phyloP scores from a whole-genome alignment of 2,329 filamentous ascomycete genomes.

The Chrysosporium keratinophilum region DNA sequence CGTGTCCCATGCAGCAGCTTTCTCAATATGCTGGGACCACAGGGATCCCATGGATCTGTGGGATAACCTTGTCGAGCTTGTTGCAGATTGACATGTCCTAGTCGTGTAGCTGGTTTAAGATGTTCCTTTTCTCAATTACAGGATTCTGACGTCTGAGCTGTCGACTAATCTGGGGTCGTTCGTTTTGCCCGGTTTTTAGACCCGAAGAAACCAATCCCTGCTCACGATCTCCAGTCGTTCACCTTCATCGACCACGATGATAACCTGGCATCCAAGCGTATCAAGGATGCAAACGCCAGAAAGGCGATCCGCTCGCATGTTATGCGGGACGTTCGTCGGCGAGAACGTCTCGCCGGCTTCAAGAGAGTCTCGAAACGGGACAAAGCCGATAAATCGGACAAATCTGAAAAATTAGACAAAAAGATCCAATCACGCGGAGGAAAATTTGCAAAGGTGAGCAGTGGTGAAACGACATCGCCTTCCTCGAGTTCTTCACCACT shows the following conservation, averaged over 20 bases:
- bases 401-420: neutral
- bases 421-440: neutral
- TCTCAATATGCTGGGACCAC: neutral
- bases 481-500: neutral
- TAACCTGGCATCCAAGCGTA: conserved; percentile 30
- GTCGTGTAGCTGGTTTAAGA: neutral
- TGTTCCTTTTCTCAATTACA: neutral
- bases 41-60: neutral
- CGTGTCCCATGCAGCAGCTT: neutral
- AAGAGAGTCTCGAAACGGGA: conserved; percentile 29
- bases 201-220: conserved; percentile 17
- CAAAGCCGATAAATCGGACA: too few relatives aligned
- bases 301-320: conserved; percentile 36
- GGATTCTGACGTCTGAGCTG: neutral
- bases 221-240: conserved; percentile 25
- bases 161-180: neutral
- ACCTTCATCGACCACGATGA: conserved; percentile 36
- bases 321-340: conserved; percentile 35
- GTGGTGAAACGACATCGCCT: neutral
- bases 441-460: neutral
- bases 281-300: conserved; percentile 31
- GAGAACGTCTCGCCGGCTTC: conserved; percentile 31
- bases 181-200: conserved; percentile 16
- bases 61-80: too few relatives aligned
- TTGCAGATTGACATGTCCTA: neutral